Conservation (phyloP, 2,329 filamentous ascomycete genomes). For the Hymenoscyphus albidus region DNA sequence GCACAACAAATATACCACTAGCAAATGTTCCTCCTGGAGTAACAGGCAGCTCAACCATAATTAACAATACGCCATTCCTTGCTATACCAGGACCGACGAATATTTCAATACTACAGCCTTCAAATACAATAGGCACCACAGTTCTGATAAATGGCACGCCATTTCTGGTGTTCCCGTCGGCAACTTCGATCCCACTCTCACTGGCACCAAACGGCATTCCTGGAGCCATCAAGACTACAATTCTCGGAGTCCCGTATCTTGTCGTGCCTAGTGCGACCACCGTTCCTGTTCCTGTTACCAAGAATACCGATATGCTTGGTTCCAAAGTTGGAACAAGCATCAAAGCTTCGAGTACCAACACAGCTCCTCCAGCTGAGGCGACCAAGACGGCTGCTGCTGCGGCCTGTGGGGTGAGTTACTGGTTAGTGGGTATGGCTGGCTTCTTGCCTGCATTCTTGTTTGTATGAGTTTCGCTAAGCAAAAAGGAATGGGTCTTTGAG, state of each 20-base stretch:
- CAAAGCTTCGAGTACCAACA: background rate
- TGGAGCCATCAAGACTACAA: conserved; percentile 14
- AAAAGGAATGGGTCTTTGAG: too few relatives aligned
- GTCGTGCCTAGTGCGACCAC: conserved; percentile 17
- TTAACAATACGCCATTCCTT: conserved; percentile 13
- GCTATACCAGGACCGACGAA: conserved; percentile 9
- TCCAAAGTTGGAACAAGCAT: conserved; percentile 8
- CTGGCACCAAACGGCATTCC: conserved; percentile 12
- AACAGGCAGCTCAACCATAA: conserved; percentile 14
- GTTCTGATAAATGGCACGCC: conserved; percentile 13
- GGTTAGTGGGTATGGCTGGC: background rate
- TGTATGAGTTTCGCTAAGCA: background rate
- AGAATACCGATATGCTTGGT: background rate
- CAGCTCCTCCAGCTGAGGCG: conserved; percentile 1
- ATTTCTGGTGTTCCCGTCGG: conserved; percentile 12
- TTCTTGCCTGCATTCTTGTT: background rate
- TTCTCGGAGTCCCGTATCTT: conserved; percentile 19
- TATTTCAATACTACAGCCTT: background rate
- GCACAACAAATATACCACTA: conserved; percentile 11
- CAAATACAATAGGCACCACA: background rate
- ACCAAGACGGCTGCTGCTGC: conserved; percentile 2
- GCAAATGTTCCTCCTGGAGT: conserved; percentile 12
- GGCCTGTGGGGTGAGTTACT: background rate
- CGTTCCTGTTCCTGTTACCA: conserved; percentile 4
- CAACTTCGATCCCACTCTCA: conserved; percentile 18